Conservation (phyloP, 2,329 filamentous ascomycete genomes). For the Microcyclospora tardicrescens region DNA sequence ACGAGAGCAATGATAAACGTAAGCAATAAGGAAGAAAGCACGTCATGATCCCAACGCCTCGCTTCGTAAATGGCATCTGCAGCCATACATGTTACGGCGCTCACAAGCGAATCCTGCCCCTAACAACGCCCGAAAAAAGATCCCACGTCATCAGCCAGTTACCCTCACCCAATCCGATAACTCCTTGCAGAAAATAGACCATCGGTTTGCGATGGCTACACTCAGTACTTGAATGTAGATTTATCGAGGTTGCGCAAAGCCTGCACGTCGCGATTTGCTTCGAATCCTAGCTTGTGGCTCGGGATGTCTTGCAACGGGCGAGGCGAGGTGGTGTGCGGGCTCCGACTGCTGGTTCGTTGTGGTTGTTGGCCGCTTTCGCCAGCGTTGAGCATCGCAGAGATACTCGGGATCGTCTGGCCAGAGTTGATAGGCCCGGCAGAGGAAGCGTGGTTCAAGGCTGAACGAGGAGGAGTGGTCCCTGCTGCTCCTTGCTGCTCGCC, state of each 20-base stretch:
- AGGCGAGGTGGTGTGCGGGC: conserved; percentile 15
- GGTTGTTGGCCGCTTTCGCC: conserved; percentile 13
- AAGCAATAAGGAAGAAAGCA: background rate
- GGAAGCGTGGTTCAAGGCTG: conserved; percentile 18
- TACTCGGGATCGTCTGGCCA: conserved; percentile 39
- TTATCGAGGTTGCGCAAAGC: conserved; percentile 25
- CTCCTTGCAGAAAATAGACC: too few species aligned
- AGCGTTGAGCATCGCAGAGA: conserved; percentile 34
- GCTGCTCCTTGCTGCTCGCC: conserved; percentile 23
- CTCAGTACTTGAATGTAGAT: conserved; percentile 20
- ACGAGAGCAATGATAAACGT: too few species aligned
- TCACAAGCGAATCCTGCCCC: too few species aligned
- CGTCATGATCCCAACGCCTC: too few species aligned
- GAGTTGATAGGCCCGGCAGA: conserved; percentile 12
- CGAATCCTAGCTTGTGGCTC: conserved; percentile 25
- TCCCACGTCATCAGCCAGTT: too few species aligned
- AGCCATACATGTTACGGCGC: too few species aligned
- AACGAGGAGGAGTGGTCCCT: conserved; percentile 13
- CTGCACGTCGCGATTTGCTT: conserved; percentile 24
- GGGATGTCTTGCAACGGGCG: conserved; percentile 24
- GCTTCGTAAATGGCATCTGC: too few species aligned
- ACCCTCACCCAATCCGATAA: too few species aligned
- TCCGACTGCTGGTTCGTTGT: conserved; percentile 18
- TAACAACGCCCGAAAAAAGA: too few species aligned
- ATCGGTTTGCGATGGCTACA: background rate